Evolutionary conservation across 2,329 filamentous ascomycete genomes (phyloP).

Genomic region (Claviceps arundinis): DNA sequence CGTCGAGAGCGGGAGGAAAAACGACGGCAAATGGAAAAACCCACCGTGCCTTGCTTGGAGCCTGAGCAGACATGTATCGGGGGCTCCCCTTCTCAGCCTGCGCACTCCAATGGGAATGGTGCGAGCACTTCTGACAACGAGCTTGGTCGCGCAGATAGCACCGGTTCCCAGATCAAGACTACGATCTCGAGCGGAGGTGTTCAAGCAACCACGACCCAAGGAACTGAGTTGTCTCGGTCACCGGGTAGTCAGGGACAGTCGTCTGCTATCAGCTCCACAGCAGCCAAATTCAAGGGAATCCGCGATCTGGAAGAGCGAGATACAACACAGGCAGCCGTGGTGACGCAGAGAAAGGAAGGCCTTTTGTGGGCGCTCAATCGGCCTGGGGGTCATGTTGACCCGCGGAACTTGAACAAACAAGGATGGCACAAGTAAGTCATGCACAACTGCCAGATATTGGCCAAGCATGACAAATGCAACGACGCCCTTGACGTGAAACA

Average conservation of each 20-base stretch:
- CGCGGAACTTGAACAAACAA: slow-evolving; percentile 88
- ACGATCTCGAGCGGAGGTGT: slow-evolving; percentile 31
- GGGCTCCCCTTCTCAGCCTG: slow-evolving; percentile 18
- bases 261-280: slow-evolving; percentile 35
- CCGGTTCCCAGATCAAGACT: slow-evolving; percentile 50
- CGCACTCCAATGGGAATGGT: slow-evolving; percentile 30
- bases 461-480: background rate
- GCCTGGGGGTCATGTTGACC: slow-evolving; percentile 88
- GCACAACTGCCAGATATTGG: background rate
- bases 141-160: slow-evolving; percentile 60
- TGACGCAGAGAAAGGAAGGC: slow-evolving; percentile 73
- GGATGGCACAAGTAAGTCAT: slow-evolving; percentile 88
- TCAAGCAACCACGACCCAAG: slow-evolving; percentile 16
- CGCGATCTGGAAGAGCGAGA: slow-evolving; percentile 84
- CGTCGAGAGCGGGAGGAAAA: slow-evolving; percentile 94
- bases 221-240: slow-evolving; percentile 39
- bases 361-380: slow-evolving; percentile 88
- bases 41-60: slow-evolving; percentile 59
- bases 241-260: slow-evolving; percentile 39
- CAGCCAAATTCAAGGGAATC: slow-evolving; percentile 72
- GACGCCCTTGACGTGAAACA: background rate
- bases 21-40: slow-evolving; percentile 77
- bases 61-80: slow-evolving; percentile 43
- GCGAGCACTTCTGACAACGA: slow-evolving; percentile 51
- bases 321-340: slow-evolving; percentile 30